Conservation (phyloP, 2,329 filamentous ascomycete species). For the Colletotrichum sp. region DNA sequence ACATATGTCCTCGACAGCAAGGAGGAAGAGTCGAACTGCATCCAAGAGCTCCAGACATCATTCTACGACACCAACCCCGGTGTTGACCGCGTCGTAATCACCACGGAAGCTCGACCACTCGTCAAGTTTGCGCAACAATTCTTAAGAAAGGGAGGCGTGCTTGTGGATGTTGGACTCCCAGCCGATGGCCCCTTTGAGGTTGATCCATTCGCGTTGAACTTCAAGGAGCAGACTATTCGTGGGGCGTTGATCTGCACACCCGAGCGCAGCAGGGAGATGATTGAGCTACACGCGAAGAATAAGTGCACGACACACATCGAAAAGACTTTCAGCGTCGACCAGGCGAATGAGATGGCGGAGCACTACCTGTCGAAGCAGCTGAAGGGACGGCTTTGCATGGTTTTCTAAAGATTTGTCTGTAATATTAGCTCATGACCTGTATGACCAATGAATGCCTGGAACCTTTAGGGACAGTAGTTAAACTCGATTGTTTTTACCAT, state of each 20-base stretch:
- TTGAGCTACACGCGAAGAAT: constrained; percentile 21
- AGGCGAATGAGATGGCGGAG: constrained; percentile 21
- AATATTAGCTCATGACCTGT: background rate
- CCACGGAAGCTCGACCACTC: constrained; percentile 9
- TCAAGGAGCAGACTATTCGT: constrained; percentile 24
- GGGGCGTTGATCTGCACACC: constrained; percentile 23
- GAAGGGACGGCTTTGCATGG: constrained; percentile 23
- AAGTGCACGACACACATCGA: constrained; percentile 20
- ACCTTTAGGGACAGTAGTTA: rapidly evolving
- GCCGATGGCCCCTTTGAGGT: constrained; percentile 22
- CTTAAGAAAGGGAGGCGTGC: constrained; percentile 20
- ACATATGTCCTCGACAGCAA: constrained; percentile 14
- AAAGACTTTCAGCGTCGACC: constrained; percentile 19
- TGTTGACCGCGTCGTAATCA: constrained; percentile 25
- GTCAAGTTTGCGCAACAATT: constrained; percentile 22
- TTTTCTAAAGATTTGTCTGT: constrained; percentile 6
- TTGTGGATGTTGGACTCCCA: constrained; percentile 21
- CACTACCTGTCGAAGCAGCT: constrained; percentile 21
- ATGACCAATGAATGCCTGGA: background rate
- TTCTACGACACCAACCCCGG: constrained; percentile 23
- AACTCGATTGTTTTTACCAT: rapidly evolving
- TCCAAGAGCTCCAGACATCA: constrained; percentile 12
- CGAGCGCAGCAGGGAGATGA: constrained; percentile 22
- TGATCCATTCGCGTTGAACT: constrained; percentile 23
- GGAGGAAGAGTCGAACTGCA: constrained; percentile 4